These are phyloP conservation scores for Senna tora DNA, from an alignment of 306 rosid species.

Conservation along the genomic window DNA sequence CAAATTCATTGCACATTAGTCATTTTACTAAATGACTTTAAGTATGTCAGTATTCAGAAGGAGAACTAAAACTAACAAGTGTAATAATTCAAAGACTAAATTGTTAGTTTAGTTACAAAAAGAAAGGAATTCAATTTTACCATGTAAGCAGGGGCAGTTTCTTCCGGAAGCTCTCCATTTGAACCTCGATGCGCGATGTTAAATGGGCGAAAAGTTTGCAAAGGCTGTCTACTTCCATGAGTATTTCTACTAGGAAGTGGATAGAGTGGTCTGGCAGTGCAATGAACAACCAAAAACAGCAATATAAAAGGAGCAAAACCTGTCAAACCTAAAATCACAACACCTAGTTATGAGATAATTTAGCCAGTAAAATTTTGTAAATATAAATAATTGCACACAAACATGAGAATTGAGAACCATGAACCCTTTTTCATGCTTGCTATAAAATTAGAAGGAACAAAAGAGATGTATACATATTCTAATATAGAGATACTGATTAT, in stretches of 20 bases:
- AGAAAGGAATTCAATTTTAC: slow-evolving; percentile 45
- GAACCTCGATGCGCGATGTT: slow-evolving; percentile 95
- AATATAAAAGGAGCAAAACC: slow-evolving; percentile 55
- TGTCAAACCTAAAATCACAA: slow-evolving; percentile 32
- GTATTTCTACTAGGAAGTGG: slow-evolving; percentile 61
- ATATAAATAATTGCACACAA: background rate
- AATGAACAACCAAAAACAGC: slow-evolving; percentile 56
- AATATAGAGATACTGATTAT: too few relatives aligned
- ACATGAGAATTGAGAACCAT: slow-evolving; percentile 25
- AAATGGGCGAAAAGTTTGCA: slow-evolving; percentile 76
- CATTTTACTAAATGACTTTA: too few relatives aligned
- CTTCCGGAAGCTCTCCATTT: slow-evolving; percentile 93
- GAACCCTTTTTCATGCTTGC: background rate
- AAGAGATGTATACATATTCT: too few relatives aligned
- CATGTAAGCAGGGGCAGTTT: slow-evolving; percentile 77
- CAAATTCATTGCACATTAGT: too few relatives aligned
- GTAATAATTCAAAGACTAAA: too few relatives aligned
- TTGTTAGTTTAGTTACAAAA: too few relatives aligned
- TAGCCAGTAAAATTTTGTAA: background rate
- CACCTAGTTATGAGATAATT: slow-evolving; percentile 22
- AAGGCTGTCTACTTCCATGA: slow-evolving; percentile 49
- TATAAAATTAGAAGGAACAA: background rate
- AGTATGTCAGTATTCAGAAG: too few relatives aligned
- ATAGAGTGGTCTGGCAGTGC: slow-evolving; percentile 67
- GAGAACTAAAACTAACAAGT: too few relatives aligned